Evolutionary conservation across 1,284 basidiomycete species (phyloP), one percentile per base, ranked within the genome.

Genomic region (Singerocomus inundabilis): DNA sequence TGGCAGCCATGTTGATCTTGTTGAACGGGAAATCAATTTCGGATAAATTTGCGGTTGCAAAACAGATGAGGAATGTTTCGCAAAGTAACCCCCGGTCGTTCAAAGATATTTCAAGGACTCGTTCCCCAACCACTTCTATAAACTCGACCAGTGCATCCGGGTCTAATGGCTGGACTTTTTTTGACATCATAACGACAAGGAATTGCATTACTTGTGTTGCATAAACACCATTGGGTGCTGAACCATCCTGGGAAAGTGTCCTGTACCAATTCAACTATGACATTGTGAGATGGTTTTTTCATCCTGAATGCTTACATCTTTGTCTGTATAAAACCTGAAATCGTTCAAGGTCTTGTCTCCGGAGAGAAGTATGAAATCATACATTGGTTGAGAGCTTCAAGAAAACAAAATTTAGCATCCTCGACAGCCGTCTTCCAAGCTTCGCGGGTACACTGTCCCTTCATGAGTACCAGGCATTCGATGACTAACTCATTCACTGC

Each of bases 401-500:
- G 41, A 39, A 68, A 49, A 26, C 29, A 26, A 31, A 55, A 47
- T 0, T 38, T 38, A 24, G 25, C 26, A 16, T 64, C 61, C 6
- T 52, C 48, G 3, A 28, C 24, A 21, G 49, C 57, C 36, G 53
- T 44, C 42, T 50, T 49, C 66, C 66, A 64, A 12, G 59, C 63
- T n/a, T 62, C 50, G 18, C 52, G 46, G 8, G 34, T 33, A 47
- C 49, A 64, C 29, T 52, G 41, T 15, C 26, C 43, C 12, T 21
- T 43, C 44, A 62, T 54, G 11, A 48, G 53, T 18, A 59, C 57
- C 15, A 76, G 51, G 4, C 52, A 66, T 56, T 77, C 75, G 12
- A 81, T 51, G 18, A 79, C 60, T 3, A 68, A 44, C 29, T 74
- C 72, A 45, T 68, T 73, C 30, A 70, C 80, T 81, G 47, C 25